These are phyloP conservation scores for Cryomyces antarcticus DNA, from an alignment of 495 filamentous ascomycete species.

Conservation along the genomic window DNA sequence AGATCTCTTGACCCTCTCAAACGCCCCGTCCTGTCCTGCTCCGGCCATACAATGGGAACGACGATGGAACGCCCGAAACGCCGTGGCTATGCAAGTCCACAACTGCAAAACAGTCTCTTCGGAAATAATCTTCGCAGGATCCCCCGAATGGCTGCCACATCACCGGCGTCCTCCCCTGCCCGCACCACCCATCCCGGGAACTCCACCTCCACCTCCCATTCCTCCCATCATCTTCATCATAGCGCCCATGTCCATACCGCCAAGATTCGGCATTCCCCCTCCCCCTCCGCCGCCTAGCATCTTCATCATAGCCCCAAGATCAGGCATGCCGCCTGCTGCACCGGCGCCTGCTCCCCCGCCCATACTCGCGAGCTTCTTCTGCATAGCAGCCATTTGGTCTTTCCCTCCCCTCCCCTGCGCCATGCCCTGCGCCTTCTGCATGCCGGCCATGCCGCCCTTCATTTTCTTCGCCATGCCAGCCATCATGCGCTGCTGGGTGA, in stretches of 20 bases:
- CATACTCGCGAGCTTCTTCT: slow-evolving; percentile 84
- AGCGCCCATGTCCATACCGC: slow-evolving; percentile 1
- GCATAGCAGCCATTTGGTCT: slow-evolving; percentile 95
- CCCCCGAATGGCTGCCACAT: too few species aligned
- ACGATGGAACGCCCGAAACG: too few species aligned
- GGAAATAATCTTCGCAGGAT: too few species aligned
- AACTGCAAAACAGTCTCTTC: too few species aligned
- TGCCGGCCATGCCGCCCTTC: slow-evolving; percentile 88
- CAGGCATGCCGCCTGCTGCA: slow-evolving; percentile 13
- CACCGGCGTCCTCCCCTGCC: too few species aligned
- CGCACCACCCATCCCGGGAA: too few species aligned
- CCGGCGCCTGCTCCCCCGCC: slow-evolving; percentile 8
- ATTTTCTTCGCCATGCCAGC: slow-evolving; percentile 98
- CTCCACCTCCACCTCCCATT: too few species aligned
- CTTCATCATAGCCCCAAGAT: slow-evolving; percentile 16
- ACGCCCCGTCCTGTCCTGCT: too few species aligned
- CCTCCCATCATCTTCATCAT: too few species aligned
- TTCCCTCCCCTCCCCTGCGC: slow-evolving; percentile 37
- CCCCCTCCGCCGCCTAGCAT: slow-evolving; percentile 11
- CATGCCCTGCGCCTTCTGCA: slow-evolving; percentile 80
- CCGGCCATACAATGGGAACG: too few species aligned
- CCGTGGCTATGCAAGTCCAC: too few species aligned
- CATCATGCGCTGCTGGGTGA: slow-evolving; percentile 98
- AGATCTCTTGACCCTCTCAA: too few species aligned
- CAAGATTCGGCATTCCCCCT: slow-evolving; percentile 9